phyloP scores from a whole-genome alignment of 805 yeast genomes.

The Barnettozyma populi region DNA sequence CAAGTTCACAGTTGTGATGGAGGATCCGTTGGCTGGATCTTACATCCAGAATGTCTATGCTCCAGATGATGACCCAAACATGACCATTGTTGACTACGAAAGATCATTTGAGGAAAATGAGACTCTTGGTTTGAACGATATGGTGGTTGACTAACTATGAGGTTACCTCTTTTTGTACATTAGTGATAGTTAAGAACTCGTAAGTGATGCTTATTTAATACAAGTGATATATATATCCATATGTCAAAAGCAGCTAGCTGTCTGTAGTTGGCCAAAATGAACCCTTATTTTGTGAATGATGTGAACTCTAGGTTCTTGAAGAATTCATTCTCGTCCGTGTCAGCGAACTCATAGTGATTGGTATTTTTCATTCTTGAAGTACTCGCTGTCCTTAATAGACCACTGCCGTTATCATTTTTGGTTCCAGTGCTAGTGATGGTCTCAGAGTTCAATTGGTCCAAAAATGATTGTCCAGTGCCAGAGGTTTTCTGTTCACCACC shows the following conservation, averaged over 20 bases:
- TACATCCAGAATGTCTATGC: constrained; percentile 98
- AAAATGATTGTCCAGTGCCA: constrained; percentile 20
- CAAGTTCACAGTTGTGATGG: constrained; percentile 81
- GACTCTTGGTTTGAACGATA: constrained; percentile 69
- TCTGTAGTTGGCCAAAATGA: no score
- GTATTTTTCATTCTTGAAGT: constrained; percentile 11
- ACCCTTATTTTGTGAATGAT: constrained; percentile 24
- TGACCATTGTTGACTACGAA: constrained; percentile 85
- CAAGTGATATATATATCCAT: neutral
- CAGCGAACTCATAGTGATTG: constrained; percentile 20
- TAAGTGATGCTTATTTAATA: neutral
- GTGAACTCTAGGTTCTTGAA: constrained; percentile 25
- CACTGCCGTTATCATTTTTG: neutral
- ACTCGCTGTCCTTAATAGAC: constrained; percentile 13
- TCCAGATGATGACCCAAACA: constrained; percentile 96
- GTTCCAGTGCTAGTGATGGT: neutral
- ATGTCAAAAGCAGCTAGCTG: no score
- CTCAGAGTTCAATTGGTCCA: constrained; percentile 17
- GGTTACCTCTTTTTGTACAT: neutral
- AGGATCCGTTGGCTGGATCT: constrained; percentile 92
- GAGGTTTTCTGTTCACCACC: constrained; percentile 12
- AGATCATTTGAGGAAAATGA: constrained; percentile 89
- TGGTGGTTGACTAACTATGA: constrained; percentile 25
- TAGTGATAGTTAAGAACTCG: neutral
- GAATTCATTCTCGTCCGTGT: constrained; percentile 20